phyloP scores from a whole-genome alignment of 2,329 filamentous ascomycete genomes.

The Nemania diffusa region DNA sequence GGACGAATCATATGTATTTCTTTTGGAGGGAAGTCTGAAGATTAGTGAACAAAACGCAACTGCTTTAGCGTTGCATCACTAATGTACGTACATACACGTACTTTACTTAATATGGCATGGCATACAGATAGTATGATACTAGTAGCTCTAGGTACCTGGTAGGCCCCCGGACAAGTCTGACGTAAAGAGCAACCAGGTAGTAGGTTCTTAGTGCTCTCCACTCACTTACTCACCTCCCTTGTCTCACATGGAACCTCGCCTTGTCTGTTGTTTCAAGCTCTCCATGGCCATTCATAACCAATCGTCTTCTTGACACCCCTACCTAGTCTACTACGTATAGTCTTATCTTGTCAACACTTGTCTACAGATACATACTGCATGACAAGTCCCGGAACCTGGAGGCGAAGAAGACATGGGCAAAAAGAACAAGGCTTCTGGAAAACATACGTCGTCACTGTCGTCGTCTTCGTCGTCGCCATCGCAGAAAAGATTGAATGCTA shows the following conservation, averaged over 20 bases:
- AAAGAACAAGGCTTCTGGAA: constrained; percentile 21
- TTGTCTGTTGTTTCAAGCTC: background rate
- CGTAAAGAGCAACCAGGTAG: too few species aligned
- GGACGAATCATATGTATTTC: background rate
- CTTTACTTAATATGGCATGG: too few species aligned
- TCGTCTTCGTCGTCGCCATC: too few species aligned
- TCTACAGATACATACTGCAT: too few species aligned
- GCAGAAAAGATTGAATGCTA: constrained; percentile 34
- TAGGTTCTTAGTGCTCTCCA: too few species aligned
- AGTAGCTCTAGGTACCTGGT: too few species aligned
- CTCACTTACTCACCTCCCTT: too few species aligned
- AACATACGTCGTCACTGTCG: too few species aligned
- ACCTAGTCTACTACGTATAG: background rate
- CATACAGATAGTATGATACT: too few species aligned
- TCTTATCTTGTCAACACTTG: background rate
- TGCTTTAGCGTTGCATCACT: background rate
- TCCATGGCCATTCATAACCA: background rate
- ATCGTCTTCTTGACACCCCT: background rate
- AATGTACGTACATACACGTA: background rate
- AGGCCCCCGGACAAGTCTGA: too few species aligned
- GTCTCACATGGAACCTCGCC: too few species aligned
- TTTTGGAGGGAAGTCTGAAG: background rate
- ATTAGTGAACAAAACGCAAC: background rate
- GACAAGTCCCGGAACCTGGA: too few species aligned
- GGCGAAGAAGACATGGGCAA: constrained; percentile 23